phyloP scores from a whole-genome alignment of 352 stramenopile genomes.

The Phytophthora cactorum region DNA sequence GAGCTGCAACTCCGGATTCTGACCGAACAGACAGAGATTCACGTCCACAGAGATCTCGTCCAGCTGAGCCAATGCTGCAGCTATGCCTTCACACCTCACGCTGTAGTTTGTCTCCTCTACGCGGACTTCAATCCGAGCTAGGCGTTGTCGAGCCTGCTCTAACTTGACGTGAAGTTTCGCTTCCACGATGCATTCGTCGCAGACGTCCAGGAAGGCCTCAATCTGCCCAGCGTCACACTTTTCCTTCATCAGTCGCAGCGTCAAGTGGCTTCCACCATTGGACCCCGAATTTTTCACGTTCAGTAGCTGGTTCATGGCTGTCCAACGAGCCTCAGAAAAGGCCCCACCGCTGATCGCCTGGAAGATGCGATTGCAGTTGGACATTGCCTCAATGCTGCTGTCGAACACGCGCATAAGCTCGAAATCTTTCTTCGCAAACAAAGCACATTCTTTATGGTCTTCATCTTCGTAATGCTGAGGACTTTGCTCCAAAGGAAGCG shows the following conservation, averaged over 20 bases:
- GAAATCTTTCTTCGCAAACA: conserved; percentile 40
- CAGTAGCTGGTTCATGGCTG: conserved; percentile 30
- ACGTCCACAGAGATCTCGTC: conserved; percentile 42
- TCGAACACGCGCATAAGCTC: conserved; percentile 44
- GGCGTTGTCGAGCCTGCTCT: conserved; percentile 41
- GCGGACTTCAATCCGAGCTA: conserved; percentile 36
- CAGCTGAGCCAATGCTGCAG: conserved; percentile 36
- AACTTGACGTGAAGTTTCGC: conserved; percentile 45
- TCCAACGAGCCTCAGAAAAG: conserved; percentile 54
- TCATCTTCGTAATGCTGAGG: conserved; percentile 1
- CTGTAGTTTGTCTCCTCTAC: conserved; percentile 52
- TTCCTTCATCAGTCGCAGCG: conserved; percentile 34
- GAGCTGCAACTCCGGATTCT: conserved; percentile 50
- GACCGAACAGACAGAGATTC: conserved; percentile 47
- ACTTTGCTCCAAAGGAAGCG: conserved; percentile 13
- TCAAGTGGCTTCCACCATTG: conserved; percentile 16
- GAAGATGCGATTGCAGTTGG: conserved; percentile 52
- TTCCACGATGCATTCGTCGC: conserved; percentile 65
- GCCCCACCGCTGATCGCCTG: conserved; percentile 48
- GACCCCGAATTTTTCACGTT: not conserved
- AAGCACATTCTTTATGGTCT: conserved; percentile 3
- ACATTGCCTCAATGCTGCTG: conserved; percentile 50
- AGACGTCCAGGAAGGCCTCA: conserved; percentile 35
- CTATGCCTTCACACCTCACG: conserved; percentile 41
- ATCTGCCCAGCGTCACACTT: conserved; percentile 22